Evolutionary conservation across 176 grass and related monocot genomes (phyloP), one percentile per base, ranked within the genome.

Genomic region (Avena eriantha): DNA sequence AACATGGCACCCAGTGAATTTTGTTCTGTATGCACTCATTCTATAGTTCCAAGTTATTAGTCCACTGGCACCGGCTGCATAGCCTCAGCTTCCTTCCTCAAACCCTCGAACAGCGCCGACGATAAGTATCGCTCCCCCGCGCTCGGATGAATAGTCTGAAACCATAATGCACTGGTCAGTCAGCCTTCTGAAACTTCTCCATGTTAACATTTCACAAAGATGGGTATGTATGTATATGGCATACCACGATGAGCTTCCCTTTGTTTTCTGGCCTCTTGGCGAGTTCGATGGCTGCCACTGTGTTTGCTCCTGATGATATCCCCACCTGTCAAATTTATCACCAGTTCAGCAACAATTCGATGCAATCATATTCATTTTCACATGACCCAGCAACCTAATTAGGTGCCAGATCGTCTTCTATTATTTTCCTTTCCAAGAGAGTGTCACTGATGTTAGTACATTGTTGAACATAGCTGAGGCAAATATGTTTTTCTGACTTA

Each of bases 231-330:
- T 45, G 3, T 55, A 34, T 56, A 18, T 45, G 8, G 45, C 87
- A 58, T 98, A 98, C 96, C 93, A 98, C 96, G 67, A 98, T 94
- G 74, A 98, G 96, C 78, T 98, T 98, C 31, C 93, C 96, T 81
- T 93, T 96, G 86, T 98, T 96, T 84, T 98, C 92, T 56, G 92
- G 92, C 65, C 89, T 96, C 76, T 73, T 98, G 59, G 97, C 97
- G 18, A 96, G 92, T 48, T 81, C 60, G 76, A 96, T 77, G 31
- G 97, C 94, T 55, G 92, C 94, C 85, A 94, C 92, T 56, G 92
- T 96, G 85, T 98, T 98, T 2, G 97, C 97, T 69, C 97, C 97
- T 9, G 97, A 98, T 78, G 94, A 96, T 93, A 98, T 98, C 22
- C 97, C 97, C 19, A 98, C 95, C 91, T 98, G 80, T 17, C 76